phyloP scores from a whole-genome alignment of 805 yeast species.

The Myxozyma nipponensis region DNA sequence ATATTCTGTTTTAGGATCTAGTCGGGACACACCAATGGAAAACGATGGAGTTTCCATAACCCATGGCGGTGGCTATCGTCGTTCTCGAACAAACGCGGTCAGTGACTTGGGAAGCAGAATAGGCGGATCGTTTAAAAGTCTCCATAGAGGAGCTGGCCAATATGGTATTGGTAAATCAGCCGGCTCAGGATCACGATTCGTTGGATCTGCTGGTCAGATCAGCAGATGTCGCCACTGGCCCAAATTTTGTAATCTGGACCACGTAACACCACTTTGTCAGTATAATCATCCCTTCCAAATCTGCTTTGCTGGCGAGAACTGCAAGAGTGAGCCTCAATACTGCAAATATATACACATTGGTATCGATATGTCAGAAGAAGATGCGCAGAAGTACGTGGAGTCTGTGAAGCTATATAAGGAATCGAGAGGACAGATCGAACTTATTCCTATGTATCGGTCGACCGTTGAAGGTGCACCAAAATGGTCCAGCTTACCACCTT shows the following conservation, averaged over 20 bases:
- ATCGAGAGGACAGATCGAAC: background rate
- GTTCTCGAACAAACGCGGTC: too few species aligned
- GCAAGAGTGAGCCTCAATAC: slow-evolving; percentile 75
- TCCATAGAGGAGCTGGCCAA: too few species aligned
- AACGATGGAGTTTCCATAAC: too few species aligned
- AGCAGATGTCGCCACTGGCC: slow-evolving; percentile 40
- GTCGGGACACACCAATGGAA: too few species aligned
- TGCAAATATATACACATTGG: slow-evolving; percentile 81
- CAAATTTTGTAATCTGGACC: background rate
- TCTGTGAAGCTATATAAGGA: slow-evolving; percentile 34
- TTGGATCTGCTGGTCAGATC: too few species aligned
- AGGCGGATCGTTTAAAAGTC: too few species aligned
- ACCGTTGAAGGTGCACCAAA: slow-evolving; percentile 11
- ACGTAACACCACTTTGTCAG: background rate
- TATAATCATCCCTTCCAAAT: background rate
- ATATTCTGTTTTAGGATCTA: too few species aligned
- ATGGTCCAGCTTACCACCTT: slow-evolving; percentile 6
- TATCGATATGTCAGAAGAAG: slow-evolving; percentile 64
- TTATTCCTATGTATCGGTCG: background rate
- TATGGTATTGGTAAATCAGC: too few species aligned
- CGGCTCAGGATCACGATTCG: too few species aligned
- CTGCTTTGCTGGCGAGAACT: slow-evolving; percentile 38
- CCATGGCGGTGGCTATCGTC: too few species aligned
- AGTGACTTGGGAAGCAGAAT: too few species aligned
- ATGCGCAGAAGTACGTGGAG: slow-evolving; percentile 50